These are phyloP conservation scores for Ascobolus immersus DNA, from an alignment of 495 filamentous ascomycete genomes.

Conservation along the genomic window DNA sequence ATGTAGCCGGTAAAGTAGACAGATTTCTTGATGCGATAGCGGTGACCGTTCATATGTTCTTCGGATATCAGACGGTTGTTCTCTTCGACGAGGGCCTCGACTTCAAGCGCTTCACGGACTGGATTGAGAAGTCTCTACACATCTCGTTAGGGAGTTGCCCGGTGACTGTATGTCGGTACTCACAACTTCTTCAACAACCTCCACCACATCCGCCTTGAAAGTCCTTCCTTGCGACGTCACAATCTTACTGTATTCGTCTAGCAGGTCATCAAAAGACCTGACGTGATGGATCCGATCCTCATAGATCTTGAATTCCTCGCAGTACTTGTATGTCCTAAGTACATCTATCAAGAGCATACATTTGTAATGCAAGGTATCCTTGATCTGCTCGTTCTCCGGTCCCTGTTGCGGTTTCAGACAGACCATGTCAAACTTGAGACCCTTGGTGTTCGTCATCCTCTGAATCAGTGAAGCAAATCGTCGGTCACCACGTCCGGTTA, in stretches of 20 bases:
- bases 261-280: conserved; percentile 58
- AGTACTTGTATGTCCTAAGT: conserved; percentile 56
- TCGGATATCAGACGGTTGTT: too few relatives aligned
- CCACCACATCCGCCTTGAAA: conserved; percentile 57
- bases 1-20: conserved; percentile 92
- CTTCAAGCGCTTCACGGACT: conserved; percentile 52
- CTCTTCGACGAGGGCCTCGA: conserved; percentile 68
- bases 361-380: conserved; percentile 68
- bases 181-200: conserved; percentile 46
- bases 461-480: conserved; percentile 58
- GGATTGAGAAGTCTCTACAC: conserved; percentile 44
- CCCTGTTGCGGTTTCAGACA: conserved; percentile 65
- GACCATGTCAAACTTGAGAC: conserved; percentile 69
- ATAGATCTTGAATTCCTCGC: conserved; percentile 57
- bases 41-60: conserved; percentile 21
- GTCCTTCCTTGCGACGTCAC: conserved; percentile 23
- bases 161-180: background rate
- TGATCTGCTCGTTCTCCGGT: conserved; percentile 48
- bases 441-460: conserved; percentile 53
- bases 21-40: conserved; percentile 50
- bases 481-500: conserved; percentile 65
- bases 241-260: conserved; percentile 34
- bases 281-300: conserved; percentile 37
- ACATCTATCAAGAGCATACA: conserved; percentile 53
- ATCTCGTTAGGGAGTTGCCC: background rate